Conservation (phyloP, 345 rosid species). For the Cardamine occulta region DNA sequence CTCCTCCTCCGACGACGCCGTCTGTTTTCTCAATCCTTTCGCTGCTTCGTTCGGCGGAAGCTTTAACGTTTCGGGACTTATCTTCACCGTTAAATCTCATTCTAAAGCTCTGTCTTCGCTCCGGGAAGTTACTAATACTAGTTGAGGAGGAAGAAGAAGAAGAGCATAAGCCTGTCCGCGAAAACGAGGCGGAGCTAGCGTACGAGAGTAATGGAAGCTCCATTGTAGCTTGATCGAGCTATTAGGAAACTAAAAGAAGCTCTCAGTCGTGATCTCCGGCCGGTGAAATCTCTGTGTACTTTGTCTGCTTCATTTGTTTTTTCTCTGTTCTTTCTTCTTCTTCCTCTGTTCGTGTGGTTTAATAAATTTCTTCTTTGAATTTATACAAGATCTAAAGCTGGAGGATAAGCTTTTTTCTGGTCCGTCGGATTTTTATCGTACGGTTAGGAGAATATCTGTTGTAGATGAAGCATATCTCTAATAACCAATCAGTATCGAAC, state of each 20-base stretch:
- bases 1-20: constrained; percentile 25
- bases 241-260: background rate
- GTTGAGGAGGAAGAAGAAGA: constrained; percentile 23
- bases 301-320: constrained; percentile 27
- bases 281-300: background rate
- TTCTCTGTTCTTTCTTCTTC: background rate
- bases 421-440: constrained; percentile 37
- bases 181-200: constrained; percentile 42
- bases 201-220: constrained; percentile 54
- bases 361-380: background rate
- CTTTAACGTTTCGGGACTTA: constrained; percentile 44
- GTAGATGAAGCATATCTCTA: constrained; percentile 38
- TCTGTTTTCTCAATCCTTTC: constrained; percentile 61
- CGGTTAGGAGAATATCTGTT: background rate
- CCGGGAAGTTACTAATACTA: constrained; percentile 28
- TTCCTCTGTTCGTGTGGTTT: background rate
- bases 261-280: constrained; percentile 36
- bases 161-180: constrained; percentile 44
- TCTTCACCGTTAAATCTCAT: constrained; percentile 37
- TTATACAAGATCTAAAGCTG: constrained; percentile 24
- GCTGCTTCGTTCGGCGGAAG: constrained; percentile 52
- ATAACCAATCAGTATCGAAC: constrained; percentile 21
- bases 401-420: constrained; percentile 32
- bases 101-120: constrained; percentile 41
- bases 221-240: constrained; percentile 35